These are phyloP conservation scores for Zymoseptoria passerinii DNA, from an alignment of 2,329 filamentous ascomycete genomes.

Conservation along the genomic window DNA sequence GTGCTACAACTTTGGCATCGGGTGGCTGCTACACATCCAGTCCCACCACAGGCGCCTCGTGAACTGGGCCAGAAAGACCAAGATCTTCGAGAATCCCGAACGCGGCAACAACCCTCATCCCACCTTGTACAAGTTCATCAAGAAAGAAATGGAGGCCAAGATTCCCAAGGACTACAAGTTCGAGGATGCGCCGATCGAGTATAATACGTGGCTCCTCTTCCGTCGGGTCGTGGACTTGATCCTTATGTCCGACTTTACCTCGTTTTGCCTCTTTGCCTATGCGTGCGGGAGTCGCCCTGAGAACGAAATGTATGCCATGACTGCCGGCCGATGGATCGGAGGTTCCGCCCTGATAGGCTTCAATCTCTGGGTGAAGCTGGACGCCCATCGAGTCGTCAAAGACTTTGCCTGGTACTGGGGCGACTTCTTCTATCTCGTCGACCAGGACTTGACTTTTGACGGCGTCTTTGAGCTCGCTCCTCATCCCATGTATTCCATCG, in stretches of 20 bases:
- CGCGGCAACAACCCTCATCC: constrained; percentile 77
- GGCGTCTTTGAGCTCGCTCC: constrained; percentile 98
- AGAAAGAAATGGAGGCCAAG: constrained; percentile 86
- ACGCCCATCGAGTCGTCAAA: constrained; percentile 95
- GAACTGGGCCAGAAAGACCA: constrained; percentile 76
- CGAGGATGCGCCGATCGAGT: constrained; percentile 87
- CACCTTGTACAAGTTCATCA: constrained; percentile 72
- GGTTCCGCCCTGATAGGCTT: constrained; percentile 78
- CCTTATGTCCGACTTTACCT: constrained; percentile 96
- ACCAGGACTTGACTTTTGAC: constrained; percentile 95
- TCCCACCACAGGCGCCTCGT: constrained; percentile 82
- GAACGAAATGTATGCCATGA: constrained; percentile 62
- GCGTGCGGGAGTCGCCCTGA: constrained; percentile 70
- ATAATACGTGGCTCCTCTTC: constrained; percentile 98
- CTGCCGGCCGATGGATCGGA: constrained; percentile 64
- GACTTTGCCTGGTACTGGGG: constrained; percentile 99
- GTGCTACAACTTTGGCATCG: constrained; percentile 90
- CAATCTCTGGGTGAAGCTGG: constrained; percentile 97
- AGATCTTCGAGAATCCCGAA: constrained; percentile 74
- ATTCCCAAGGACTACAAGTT: constrained; percentile 91
- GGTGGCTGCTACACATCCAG: constrained; percentile 78
- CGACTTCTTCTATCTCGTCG: constrained; percentile 97
- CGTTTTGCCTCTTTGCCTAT: constrained; percentile 91
- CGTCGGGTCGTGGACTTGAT: constrained; percentile 92
- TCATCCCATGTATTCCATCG: constrained; percentile 97